Conservation (phyloP, 2,329 filamentous ascomycete species). For the Nemania serpens region DNA sequence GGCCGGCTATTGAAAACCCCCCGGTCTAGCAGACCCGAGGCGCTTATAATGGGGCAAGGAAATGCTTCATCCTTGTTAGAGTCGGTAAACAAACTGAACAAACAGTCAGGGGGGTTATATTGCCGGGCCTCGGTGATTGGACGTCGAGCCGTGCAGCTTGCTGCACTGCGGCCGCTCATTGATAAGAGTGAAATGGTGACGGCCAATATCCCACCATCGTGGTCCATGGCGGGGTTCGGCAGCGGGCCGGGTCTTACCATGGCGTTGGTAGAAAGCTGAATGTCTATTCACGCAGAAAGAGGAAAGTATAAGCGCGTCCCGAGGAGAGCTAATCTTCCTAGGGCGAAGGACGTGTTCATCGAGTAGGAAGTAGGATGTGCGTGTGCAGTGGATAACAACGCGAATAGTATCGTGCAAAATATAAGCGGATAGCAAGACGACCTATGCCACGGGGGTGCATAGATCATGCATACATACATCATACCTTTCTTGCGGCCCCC, state of each 20-base stretch:
- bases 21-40: background rate
- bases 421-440: background rate
- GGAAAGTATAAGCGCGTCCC: slow-evolving; percentile 6
- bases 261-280: background rate
- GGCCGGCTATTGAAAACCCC: slow-evolving; percentile 13
- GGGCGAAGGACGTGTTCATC: background rate
- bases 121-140: slow-evolving; percentile 3
- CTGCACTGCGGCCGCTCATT: background rate
- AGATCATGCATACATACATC: slow-evolving; percentile 25
- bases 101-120: background rate
- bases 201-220: background rate
- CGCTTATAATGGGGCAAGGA: slow-evolving; percentile 19
- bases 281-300: background rate
- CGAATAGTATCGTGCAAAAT: background rate
- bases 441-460: slow-evolving; percentile 12
- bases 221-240: background rate
- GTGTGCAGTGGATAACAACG: background rate
- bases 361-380: background rate
- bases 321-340: background rate
- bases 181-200: background rate
- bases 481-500: slow-evolving; percentile 21
- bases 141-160: slow-evolving; percentile 4
- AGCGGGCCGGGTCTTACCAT: background rate
- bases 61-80: slow-evolving; percentile 2
- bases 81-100: slow-evolving; percentile 12